phyloP scores from a whole-genome alignment of 495 filamentous ascomycete species.

The Durotheca rogersii region DNA sequence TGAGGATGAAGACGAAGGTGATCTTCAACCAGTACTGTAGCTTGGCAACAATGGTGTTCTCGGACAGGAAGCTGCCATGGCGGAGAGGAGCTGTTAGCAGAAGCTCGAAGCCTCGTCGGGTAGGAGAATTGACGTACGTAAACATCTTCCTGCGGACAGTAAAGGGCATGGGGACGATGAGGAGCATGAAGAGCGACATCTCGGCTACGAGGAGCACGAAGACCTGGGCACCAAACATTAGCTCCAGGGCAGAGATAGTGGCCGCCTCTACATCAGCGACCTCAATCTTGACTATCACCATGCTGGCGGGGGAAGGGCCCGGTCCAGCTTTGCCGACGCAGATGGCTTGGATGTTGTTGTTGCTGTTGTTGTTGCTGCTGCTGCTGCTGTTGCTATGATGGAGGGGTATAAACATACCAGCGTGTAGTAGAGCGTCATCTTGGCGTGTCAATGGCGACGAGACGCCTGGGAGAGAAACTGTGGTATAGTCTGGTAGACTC shows the following conservation, averaged over 20 bases:
- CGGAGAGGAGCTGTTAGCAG: too few relatives aligned
- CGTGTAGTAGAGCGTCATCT: conserved; percentile 98
- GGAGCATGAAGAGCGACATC: conserved; percentile 88
- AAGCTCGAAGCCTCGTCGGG: too few relatives aligned
- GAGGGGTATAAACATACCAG: conserved; percentile 65
- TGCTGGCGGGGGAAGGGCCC: too few relatives aligned
- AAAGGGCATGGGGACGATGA: conserved; percentile 91
- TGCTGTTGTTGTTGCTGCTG: conserved; percentile 8
- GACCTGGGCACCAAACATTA: conserved; percentile 62
- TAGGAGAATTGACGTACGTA: conserved; percentile 64
- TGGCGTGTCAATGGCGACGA: conserved; percentile 35
- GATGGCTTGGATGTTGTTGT: neutral
- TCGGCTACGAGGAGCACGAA: conserved; percentile 89
- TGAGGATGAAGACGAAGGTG: conserved; percentile 96
- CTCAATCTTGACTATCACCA: too few relatives aligned
- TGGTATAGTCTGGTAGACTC: neutral
- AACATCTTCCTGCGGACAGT: conserved; percentile 84
- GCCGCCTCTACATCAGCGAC: too few relatives aligned
- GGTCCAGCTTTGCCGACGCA: too few relatives aligned
- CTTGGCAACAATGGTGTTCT: conserved; percentile 66
- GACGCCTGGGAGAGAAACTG: too few relatives aligned
- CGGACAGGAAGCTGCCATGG: conserved; percentile 65
- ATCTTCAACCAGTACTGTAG: conserved; percentile 67
- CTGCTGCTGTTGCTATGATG: neutral
- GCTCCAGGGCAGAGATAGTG: conserved; percentile 16